A percentile compares a stretch with the other conserved stretches of the same genome.
These are phyloP conservation scores for Lactifluus volemus DNA, from an alignment of 768 basidiomycete species.

Conservation along the genomic window DNA sequence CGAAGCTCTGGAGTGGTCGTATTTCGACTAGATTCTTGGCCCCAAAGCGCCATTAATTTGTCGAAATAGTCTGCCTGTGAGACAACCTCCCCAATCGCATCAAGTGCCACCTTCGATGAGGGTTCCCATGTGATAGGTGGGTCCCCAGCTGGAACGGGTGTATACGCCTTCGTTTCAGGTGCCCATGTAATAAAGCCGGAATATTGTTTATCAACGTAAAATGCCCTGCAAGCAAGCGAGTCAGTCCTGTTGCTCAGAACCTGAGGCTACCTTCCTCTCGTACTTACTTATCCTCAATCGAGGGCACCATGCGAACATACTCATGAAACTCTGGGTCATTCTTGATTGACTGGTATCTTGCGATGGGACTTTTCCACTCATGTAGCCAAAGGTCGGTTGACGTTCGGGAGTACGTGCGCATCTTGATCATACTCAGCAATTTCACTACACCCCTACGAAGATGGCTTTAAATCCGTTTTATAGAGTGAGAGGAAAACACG, in stretches of 20 bases:
- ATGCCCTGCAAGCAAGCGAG: slow-evolving; percentile 25
- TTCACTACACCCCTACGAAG: slow-evolving; percentile 53
- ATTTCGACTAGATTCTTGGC: slow-evolving; percentile 68
- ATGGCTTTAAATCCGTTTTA: slow-evolving; percentile 2
- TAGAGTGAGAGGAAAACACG: slow-evolving; percentile 10
- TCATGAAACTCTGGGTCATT: slow-evolving; percentile 43
- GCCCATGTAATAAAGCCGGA: slow-evolving; percentile 79
- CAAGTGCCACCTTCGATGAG: slow-evolving; percentile 40
- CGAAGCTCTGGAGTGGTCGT: slow-evolving; percentile 47
- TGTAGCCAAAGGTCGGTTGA: slow-evolving; percentile 63
- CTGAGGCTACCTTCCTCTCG: not conserved
- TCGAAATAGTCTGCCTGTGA: slow-evolving; percentile 48
- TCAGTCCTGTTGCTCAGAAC: not conserved
- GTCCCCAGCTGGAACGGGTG: slow-evolving; percentile 29
- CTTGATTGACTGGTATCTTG: slow-evolving; percentile 36
- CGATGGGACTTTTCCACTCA: slow-evolving; percentile 60
- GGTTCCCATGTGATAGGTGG: slow-evolving; percentile 44
- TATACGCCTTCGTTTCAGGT: slow-evolving; percentile 53
- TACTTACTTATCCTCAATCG: slow-evolving; percentile 17
- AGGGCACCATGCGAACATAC: slow-evolving; percentile 27
- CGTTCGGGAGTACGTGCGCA: slow-evolving; percentile 60
- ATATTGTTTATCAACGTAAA: slow-evolving; percentile 63
- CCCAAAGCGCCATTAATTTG: slow-evolving; percentile 57
- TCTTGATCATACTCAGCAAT: slow-evolving; percentile 59
- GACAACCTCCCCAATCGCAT: slow-evolving; percentile 41